Conservation (phyloP, 768 basidiomycete genomes). For the Candolleomyces aberdarensis region DNA sequence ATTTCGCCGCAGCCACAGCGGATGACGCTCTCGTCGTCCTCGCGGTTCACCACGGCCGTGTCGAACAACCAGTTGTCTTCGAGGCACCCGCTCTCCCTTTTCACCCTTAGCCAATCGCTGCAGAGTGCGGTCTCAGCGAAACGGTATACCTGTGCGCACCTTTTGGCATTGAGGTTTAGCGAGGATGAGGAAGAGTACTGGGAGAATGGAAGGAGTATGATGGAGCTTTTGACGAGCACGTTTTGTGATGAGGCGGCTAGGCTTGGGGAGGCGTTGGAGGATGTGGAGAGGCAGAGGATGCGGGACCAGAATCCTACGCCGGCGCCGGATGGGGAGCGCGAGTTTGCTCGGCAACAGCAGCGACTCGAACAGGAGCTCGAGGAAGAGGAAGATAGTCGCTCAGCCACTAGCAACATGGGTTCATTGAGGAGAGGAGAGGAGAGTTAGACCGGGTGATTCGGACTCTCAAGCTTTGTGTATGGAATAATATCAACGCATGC, state of each 20-base stretch:
- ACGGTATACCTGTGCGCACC: conserved; percentile 75
- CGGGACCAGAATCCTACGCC: conserved; percentile 50
- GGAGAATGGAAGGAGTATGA: conserved; percentile 80
- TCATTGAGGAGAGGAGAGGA: too few species aligned
- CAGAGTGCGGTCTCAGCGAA: conserved; percentile 69
- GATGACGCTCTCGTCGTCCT: conserved; percentile 40
- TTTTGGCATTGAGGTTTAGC: conserved; percentile 71
- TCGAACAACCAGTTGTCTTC: conserved; percentile 21
- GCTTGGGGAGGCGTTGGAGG: conserved; percentile 61
- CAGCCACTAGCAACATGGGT: too few species aligned
- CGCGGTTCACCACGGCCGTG: conserved; percentile 63
- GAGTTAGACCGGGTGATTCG: too few species aligned
- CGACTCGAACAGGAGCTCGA: neutral
- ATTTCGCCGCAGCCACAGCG: conserved; percentile 1
- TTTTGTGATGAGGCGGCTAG: conserved; percentile 63
- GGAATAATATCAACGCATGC: too few species aligned
- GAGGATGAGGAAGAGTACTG: conserved; percentile 74
- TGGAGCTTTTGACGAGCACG: conserved; percentile 64
- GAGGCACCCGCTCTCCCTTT: conserved; percentile 66
- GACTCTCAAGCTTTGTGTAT: too few species aligned
- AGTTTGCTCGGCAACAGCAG: neutral
- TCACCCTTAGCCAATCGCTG: conserved; percentile 56
- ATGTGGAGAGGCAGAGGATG: conserved; percentile 50
- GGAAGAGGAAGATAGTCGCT: conserved; percentile 7
- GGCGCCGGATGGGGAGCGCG: conserved; percentile 5